phyloP scores from a whole-genome alignment of 257 asterid species.

The Gentiana macrophylla region DNA sequence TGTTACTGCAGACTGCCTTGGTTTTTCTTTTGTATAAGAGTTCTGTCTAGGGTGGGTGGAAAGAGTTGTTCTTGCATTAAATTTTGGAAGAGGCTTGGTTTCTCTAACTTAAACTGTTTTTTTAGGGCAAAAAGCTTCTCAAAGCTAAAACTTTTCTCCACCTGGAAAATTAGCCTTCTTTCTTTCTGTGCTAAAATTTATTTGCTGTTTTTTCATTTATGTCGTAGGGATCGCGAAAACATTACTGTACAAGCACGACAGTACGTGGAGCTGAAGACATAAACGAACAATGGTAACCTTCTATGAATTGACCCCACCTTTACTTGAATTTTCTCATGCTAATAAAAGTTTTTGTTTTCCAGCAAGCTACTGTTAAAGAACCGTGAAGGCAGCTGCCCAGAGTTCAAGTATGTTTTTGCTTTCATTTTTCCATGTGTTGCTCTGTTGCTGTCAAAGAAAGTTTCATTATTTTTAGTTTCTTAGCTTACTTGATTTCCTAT shows the following conservation, averaged over 20 bases:
- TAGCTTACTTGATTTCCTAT: slow-evolving; percentile 10
- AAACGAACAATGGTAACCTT: slow-evolving; percentile 76
- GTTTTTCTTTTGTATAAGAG: too few relatives aligned
- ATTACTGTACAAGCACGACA: slow-evolving; percentile 65
- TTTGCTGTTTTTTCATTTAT: background rate
- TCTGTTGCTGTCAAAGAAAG: slow-evolving; percentile 1
- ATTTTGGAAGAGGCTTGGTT: background rate
- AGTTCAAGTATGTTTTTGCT: slow-evolving; percentile 52
- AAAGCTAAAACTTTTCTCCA: too few relatives aligned
- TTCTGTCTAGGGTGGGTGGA: too few relatives aligned
- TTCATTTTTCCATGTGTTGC: slow-evolving; percentile 1
- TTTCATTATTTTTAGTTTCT: slow-evolving; percentile 14
- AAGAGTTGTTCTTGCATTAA: background rate
- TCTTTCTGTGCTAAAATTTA: background rate
- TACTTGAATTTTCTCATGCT: slow-evolving; percentile 22
- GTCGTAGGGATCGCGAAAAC: slow-evolving; percentile 85
- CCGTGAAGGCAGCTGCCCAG: slow-evolving; percentile 49
- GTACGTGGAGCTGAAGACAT: slow-evolving; percentile 55
- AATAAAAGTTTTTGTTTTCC: slow-evolving; percentile 25
- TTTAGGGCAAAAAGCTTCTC: too few relatives aligned
- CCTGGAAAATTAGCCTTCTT: too few relatives aligned
- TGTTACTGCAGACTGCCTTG: too few relatives aligned
- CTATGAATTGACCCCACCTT: slow-evolving; percentile 9
- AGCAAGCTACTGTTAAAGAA: slow-evolving; percentile 79
- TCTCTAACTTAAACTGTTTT: too few relatives aligned